phyloP scores from a whole-genome alignment of 495 filamentous ascomycete species.

The Podospora sp. region DNA sequence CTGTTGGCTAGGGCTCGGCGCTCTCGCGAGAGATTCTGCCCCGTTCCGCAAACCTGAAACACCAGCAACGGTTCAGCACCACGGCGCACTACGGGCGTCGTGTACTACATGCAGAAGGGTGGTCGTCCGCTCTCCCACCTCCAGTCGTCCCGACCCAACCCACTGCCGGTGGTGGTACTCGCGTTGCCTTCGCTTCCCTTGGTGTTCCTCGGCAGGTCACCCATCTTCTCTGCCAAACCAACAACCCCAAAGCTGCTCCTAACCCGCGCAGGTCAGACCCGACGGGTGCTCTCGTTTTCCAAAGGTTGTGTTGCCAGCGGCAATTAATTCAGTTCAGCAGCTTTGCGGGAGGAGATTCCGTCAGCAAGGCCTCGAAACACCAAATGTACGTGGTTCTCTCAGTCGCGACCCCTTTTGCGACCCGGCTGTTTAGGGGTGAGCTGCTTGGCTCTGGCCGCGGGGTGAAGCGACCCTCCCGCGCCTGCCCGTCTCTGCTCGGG shows the following conservation, averaged over 20 bases:
- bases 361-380: constrained; percentile 41
- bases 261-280: not conserved
- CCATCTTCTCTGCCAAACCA: not conserved
- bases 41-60: constrained; percentile 43
- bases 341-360: constrained; percentile 2
- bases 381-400: constrained; percentile 44
- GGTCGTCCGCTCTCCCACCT: constrained; percentile 14
- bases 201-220: not conserved
- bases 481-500: constrained; percentile 22
- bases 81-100: constrained; percentile 29
- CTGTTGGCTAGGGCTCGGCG: constrained; percentile 18
- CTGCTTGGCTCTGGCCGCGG: constrained; percentile 31
- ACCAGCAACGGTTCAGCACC: constrained; percentile 22
- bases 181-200: constrained; percentile 17
- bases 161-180: constrained; percentile 7
- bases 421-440: constrained; percentile 37
- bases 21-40: constrained; percentile 20
- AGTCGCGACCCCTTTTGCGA: constrained; percentile 32
- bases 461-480: constrained; percentile 30
- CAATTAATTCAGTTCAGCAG: constrained; percentile 14
- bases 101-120: constrained; percentile 27
- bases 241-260: not conserved
- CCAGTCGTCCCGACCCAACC: constrained; percentile 8
- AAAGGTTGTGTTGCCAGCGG: constrained; percentile 19
- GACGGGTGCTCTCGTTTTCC: not conserved